Evolutionary conservation across 2,329 filamentous ascomycete genomes (phyloP).

Genomic region (Fusarium subglutinans): DNA sequence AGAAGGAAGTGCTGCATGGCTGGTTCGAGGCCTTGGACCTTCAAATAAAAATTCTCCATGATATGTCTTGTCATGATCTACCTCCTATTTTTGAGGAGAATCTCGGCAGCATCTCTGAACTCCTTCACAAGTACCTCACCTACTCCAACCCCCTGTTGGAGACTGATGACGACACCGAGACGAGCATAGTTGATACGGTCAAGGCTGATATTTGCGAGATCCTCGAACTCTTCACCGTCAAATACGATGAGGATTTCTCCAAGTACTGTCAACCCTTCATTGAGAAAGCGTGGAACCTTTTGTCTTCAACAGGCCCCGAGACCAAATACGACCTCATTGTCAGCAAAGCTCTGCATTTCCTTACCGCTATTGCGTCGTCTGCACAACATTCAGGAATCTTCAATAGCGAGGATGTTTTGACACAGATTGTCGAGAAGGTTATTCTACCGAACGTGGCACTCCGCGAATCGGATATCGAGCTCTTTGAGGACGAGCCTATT

Average conservation of each 20-base stretch:
- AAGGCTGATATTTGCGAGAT: conserved; percentile 95
- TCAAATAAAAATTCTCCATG: conserved; percentile 91
- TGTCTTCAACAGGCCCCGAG: conserved; percentile 86
- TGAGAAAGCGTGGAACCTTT: conserved; percentile 86
- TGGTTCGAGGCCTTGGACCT: conserved; percentile 89
- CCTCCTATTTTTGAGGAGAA: conserved; percentile 95
- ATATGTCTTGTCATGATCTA: conserved; percentile 96
- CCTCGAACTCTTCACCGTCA: conserved; percentile 88
- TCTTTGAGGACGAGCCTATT: conserved; percentile 98
- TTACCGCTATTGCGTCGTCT: conserved; percentile 87
- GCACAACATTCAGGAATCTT: conserved; percentile 83
- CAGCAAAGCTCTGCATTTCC: conserved; percentile 92
- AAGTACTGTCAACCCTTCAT: conserved; percentile 84
- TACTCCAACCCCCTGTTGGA: conserved; percentile 87
- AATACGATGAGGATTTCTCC: conserved; percentile 95
- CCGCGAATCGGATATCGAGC: conserved; percentile 91
- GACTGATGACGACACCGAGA: conserved; percentile 89
- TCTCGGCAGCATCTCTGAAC: conserved; percentile 75
- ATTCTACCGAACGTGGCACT: conserved; percentile 92
- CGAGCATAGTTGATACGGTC: conserved; percentile 83
- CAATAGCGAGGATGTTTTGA: conserved; percentile 81
- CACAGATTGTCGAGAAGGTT: conserved; percentile 93
- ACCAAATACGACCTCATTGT: conserved; percentile 95
- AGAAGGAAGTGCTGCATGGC: conserved; percentile 77
- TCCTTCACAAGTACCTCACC: conserved; percentile 91